Base-by-base conservation (phyloP, 257 asterid species). In the Capsicum chinense region DNA sequence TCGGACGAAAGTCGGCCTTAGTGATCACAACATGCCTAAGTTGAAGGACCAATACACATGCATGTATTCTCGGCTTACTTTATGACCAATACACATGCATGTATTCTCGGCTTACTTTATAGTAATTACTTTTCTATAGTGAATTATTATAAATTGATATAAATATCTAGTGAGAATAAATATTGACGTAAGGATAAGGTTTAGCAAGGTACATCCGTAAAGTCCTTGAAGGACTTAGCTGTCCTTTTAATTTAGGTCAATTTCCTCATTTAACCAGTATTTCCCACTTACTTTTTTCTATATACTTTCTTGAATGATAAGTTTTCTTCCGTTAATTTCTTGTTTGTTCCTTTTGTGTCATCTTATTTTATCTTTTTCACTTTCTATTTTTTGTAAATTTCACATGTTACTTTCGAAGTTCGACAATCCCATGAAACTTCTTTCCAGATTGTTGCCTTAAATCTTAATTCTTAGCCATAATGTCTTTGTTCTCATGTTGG, bases 191-290 rank as follows among this genome's bases (percentile, higher is more conserved):
- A 67, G 9, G 3, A 35, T 63, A 63, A 21, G 44, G 44, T 26
- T 12, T 26, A 21, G 17, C 1, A 12, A 26, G 17, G 62, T 74
- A 74, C 21, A 21, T 21, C 81, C 47, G 60, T 50, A 26, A 13
- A 74, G 42, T 74, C 81, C 60, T 74, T 21, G 62, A 74, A 74
- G 44, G 44, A 74, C n/a, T 19, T n/a, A 48, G 81, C n/a, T 74
- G 81, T 52, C 44, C 50, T 14, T 26, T 26, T 26, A 26, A 1
- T 67, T 50, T 48, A 3, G 21, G 35, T 74, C 60, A 39, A 48
- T 74, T 73, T n/a, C 60, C 80, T 3, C 16, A 50, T 48, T 50
- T 48, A 74, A 74, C 60, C 19, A 50, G 11, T 50, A 12, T 13
- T 3, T 3, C 21, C 12, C 3, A 13, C 19, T 47, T 6, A 3